phyloP scores from a whole-genome alignment of 345 rosid genomes.

The Clausena lansium region DNA sequence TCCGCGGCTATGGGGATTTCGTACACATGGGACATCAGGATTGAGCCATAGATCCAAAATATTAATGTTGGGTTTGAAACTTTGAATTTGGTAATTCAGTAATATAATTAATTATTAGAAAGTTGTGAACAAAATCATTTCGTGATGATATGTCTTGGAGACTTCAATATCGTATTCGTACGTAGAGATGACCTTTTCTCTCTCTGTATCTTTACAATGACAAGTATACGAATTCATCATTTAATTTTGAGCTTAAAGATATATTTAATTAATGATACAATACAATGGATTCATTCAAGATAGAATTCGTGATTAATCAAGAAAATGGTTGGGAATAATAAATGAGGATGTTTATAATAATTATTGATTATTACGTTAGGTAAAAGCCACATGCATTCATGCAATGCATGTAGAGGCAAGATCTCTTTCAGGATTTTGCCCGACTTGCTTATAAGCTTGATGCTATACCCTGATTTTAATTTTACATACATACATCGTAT shows the following conservation, averaged over 20 bases:
- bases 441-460: not conserved
- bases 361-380: not conserved
- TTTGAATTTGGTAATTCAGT: too few species aligned
- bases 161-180: too few species aligned
- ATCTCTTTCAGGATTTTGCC: slow-evolving; percentile 9
- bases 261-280: too few species aligned
- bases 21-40: slow-evolving; percentile 18
- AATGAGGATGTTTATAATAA: too few species aligned
- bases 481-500: too few species aligned
- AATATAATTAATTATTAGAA: not conserved
- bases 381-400: slow-evolving; percentile 11
- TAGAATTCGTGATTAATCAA: too few species aligned
- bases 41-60: not conserved
- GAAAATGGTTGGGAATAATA: too few species aligned
- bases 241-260: too few species aligned
- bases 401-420: slow-evolving; percentile 10
- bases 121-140: not conserved
- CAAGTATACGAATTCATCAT: too few species aligned
- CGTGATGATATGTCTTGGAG: not conserved
- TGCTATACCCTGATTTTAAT: not conserved
- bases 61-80: not conserved
- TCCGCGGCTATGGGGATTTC: slow-evolving; percentile 29
- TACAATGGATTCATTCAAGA: too few species aligned
- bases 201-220: too few species aligned
- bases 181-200: too few species aligned